Conservation (phyloP, 78 protist species). For the Trichosphaerium sp. region DNA sequence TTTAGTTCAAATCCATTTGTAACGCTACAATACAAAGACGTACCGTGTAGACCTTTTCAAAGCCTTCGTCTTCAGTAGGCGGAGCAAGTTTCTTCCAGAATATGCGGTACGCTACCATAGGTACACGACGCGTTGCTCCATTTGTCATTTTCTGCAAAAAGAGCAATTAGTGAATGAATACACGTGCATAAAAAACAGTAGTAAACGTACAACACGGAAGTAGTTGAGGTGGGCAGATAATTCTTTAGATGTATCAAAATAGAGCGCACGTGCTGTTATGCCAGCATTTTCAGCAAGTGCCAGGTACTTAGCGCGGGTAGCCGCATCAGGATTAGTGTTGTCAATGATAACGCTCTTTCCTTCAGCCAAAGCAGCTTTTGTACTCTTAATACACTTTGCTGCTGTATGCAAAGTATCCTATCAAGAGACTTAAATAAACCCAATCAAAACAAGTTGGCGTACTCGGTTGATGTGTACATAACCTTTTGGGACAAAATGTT, state of each 20-base stretch:
- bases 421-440: not conserved
- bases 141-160: too few relatives aligned
- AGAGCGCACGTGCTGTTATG: slow-evolving; percentile 25
- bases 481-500: slow-evolving; percentile 30
- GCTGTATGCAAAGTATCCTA: slow-evolving; percentile 27
- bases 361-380: slow-evolving; percentile 13
- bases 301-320: slow-evolving; percentile 17
- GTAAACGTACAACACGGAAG: too few relatives aligned
- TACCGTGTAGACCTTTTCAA: too few relatives aligned
- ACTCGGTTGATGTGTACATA: slow-evolving; percentile 50
- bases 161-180: too few relatives aligned
- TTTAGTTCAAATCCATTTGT: too few relatives aligned
- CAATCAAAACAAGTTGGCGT: not conserved
- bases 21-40: too few relatives aligned
- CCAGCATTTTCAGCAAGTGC: slow-evolving; percentile 1
- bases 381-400: slow-evolving; percentile 13
- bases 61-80: too few relatives aligned
- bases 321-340: slow-evolving; percentile 52
- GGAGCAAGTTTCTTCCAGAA: too few relatives aligned
- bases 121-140: too few relatives aligned
- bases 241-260: slow-evolving; percentile 3
- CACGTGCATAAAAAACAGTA: too few relatives aligned
- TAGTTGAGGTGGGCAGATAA: slow-evolving; percentile 52
- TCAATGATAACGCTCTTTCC: slow-evolving; percentile 61
- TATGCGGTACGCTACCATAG: too few relatives aligned